Evolutionary conservation across 768 basidiomycete genomes (phyloP).

Genomic region (Rickenella mellea): DNA sequence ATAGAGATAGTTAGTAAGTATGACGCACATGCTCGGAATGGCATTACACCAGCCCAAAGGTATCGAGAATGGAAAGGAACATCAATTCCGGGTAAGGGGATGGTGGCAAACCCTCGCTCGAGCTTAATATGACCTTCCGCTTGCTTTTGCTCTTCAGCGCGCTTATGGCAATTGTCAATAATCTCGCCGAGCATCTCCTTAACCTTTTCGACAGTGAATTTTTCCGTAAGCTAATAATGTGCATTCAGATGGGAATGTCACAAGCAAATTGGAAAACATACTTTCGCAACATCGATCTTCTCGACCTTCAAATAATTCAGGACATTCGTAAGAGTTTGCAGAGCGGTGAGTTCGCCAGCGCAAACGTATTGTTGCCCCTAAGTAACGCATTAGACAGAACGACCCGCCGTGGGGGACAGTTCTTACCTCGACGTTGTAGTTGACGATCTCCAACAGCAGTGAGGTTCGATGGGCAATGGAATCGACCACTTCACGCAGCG

Average conservation of each 20-base stretch:
- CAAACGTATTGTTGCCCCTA: slow-evolving; percentile 99
- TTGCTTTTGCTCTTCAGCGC: slow-evolving; percentile 65
- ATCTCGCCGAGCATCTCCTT: slow-evolving; percentile 95
- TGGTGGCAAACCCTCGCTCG: slow-evolving; percentile 94
- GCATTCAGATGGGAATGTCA: slow-evolving; percentile 6
- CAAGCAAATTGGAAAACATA: slow-evolving; percentile 15
- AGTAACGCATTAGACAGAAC: slow-evolving; percentile 6
- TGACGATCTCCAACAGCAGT: slow-evolving; percentile 93
- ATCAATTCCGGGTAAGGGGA: slow-evolving; percentile 92
- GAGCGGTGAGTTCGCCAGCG: slow-evolving; percentile 88
- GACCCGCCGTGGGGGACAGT: too few relatives aligned
- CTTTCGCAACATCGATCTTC: slow-evolving; percentile 89
- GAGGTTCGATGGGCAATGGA: slow-evolving; percentile 68
- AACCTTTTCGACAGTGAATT: slow-evolving; percentile 83
- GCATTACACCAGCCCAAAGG: slow-evolving; percentile 96
- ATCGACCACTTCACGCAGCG: slow-evolving; percentile 95
- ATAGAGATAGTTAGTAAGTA: slow-evolving; percentile 1
- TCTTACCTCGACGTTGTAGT: slow-evolving; percentile 84
- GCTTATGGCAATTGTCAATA: slow-evolving; percentile 69
- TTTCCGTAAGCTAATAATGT: slow-evolving; percentile 63
- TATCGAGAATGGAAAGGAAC: slow-evolving; percentile 99
- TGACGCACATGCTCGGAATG: slow-evolving; percentile 87
- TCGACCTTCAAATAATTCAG: slow-evolving; percentile 94
- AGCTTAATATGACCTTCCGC: slow-evolving; percentile 85
- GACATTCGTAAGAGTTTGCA: slow-evolving; percentile 92